A percentile compares a stretch with the other conserved stretches of the same genome.
These are phyloP conservation scores for Podosphaera xanthii DNA, from an alignment of 2,329 filamentous ascomycete species.

Conservation along the genomic window DNA sequence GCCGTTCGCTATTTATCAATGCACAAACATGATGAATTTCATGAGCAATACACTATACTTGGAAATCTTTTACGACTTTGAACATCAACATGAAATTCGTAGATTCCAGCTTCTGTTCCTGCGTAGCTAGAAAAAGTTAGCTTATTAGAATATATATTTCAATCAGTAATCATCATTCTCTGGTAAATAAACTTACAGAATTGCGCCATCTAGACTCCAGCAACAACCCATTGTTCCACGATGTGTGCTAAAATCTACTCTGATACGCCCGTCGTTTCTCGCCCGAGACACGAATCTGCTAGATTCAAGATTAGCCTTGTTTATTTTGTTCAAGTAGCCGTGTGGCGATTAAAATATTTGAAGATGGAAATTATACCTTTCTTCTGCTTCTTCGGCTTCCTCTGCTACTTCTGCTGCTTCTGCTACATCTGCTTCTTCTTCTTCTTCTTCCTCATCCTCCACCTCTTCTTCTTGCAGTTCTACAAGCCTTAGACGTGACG, in stretches of 20 bases:
- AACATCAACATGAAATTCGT: conserved; percentile 47
- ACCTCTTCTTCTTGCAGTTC: no score
- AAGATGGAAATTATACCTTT: no score
- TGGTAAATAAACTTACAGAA: conserved; percentile 25
- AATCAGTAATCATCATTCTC: conserved; percentile 1
- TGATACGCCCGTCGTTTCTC: no score
- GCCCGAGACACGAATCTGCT: no score
- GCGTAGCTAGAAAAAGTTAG: conserved; percentile 25
- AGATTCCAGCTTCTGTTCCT: conserved; percentile 49
- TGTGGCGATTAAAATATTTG: conserved; percentile 6
- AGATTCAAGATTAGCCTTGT: no score
- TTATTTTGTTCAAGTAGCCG: neutral
- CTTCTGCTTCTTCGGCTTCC: no score
- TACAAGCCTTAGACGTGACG: no score
- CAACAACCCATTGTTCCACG: conserved; percentile 28
- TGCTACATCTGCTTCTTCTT: no score
- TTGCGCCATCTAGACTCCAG: conserved; percentile 38
- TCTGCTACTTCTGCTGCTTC: no score
- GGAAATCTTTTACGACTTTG: conserved; percentile 35
- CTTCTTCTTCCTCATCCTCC: no score
- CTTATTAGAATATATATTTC: neutral
- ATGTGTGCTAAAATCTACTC: conserved; percentile 22
- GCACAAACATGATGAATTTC: conserved; percentile 1
- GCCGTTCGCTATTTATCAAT: no score
- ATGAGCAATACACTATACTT: conserved; percentile 27